Base-by-base conservation (phyloP, 1,284 basidiomycete genomes). In the Cystobasidiaceae sp. region DNA sequence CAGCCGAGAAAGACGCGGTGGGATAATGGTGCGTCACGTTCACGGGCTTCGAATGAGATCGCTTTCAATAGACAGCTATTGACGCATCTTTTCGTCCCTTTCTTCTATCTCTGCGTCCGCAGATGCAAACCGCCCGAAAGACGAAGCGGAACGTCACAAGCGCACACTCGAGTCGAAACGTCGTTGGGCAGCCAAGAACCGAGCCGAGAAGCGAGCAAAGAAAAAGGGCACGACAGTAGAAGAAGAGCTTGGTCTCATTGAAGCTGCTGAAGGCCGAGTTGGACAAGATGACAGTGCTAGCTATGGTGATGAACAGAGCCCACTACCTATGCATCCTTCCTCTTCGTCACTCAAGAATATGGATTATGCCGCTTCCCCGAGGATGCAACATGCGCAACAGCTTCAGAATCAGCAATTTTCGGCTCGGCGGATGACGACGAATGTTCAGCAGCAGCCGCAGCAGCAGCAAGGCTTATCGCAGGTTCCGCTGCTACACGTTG, bases 1-100 rank as follows among this genome's bases (percentile, higher is more conserved):
- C 82, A 83, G 72, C 78, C 79, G 34, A 76, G 81, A 30, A 73
- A 81, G 44, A 82, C 80, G 9, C 75, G 82, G 34, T 83, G 82
- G 82, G 82, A 83, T 71, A 77, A 77, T 63, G 75, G 79, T 80
- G 58, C 73, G 4, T 23, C 17, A 73, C 3, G 19, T 15, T 17
- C 23, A 21, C 37, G 9, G n/a, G 37, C 9, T 49, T 19, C 28
- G 13, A n/a, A 11, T 3, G 19, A 23, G 21, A 23, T 34, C 28
- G 4, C 21, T 44, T 41, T 5, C n/a, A 8, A 15, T 33, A 19
- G 32, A 11, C 15, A 34, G 13, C 49, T 4, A 9, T 33, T 27
- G 17, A 1, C 2, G 5, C 4, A 1, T 55, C 37, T 21, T n/a
- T 37, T 9, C 8, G 23, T 15, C 5, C 15, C 41, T n/a, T 32